Base-by-base conservation (phyloP, 116 monocot species). In the Zostera marina region DNA sequence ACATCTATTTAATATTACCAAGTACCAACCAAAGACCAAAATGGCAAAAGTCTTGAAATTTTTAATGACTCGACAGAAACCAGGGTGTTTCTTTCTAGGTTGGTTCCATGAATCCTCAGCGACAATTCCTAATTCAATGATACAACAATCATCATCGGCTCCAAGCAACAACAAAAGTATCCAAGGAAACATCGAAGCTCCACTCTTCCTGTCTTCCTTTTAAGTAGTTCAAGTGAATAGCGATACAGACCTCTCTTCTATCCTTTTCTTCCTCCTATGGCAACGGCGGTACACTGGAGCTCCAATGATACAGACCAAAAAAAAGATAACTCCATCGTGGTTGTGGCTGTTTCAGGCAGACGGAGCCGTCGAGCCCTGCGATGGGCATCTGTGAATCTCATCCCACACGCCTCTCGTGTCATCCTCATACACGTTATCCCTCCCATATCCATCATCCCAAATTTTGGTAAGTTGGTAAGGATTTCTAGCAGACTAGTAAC, bases 361-460 rank as follows among this genome's bases (percentile, higher is more conserved):
- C 63, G 58, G 11, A 57, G 70, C 70, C 63, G 41, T 15, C 63
- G 47, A 23, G 70, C 70, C 24, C 42, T 70, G 22, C 13, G 47
- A 8, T 70, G 70, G 70, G 70, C 64, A 21, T 47, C 63, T 42
- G 63, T 51, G 47, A 70, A 70, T 40, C 70, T 70, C 58, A 41
- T 70, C 47, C 63, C 51, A 9, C 17, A 52, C 23, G 63, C 70
- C 55, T 56, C 56, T 26, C 63, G 70, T 14, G 70, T 64, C 41
- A 5, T 70, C 39, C 70, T 70, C 51, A 9, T 70, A 21, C 63
- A 70, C 49, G 70, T 70, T 11, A 26, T 64, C 47, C 58, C 70
- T 10, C 53, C 52, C 41, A 7, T 70, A 15, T 58, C 48, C n/a
- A 5, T 46, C 24, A n/a, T 62, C 52, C 69, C 57, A 47, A 26